A percentile compares a stretch with the other conserved stretches of the same genome.
Evolutionary conservation across 139 green algal species (phyloP).

Genomic region (Closterium sp.): DNA sequence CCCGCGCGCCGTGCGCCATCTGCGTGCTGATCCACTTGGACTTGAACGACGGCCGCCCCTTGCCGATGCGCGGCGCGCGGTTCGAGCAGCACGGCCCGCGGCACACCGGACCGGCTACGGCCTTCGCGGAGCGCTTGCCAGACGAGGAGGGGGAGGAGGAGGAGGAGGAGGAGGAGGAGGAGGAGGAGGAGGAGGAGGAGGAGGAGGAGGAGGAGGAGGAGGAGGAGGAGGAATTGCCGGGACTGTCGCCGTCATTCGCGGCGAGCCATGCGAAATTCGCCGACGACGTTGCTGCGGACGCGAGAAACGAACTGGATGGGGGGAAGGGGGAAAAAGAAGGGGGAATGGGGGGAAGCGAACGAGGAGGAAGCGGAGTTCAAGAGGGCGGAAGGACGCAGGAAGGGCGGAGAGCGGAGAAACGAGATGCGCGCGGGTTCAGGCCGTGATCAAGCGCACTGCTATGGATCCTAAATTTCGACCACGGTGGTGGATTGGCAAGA

Average conservation of each 20-base stretch:
- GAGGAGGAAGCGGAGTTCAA: too few species aligned
- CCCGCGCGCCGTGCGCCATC: constrained; percentile 4
- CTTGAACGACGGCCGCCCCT: neutral
- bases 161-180: neutral
- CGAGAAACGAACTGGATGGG: neutral
- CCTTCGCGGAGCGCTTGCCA: neutral
- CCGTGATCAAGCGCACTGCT: too few species aligned
- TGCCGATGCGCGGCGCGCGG: neutral
- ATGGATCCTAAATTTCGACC: too few species aligned
- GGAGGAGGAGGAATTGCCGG: neutral
- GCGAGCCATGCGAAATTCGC: neutral
- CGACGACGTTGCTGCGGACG: neutral
- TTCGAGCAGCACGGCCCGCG: constrained; percentile 3
- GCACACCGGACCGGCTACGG: neutral
- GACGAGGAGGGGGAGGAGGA: neutral
- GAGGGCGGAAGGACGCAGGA: too few species aligned
- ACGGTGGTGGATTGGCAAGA: too few species aligned
- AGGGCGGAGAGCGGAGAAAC: too few species aligned
- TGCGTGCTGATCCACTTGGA: neutral
- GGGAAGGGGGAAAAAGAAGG: neutral
- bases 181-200: neutral
- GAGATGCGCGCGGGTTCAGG: too few species aligned
- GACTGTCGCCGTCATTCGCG: neutral
- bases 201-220: neutral
- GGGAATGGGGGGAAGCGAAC: neutral